Evolutionary conservation across 192 early-diverging fungal genomes (phyloP), one percentile per base, ranked within the genome.

Genomic region (Mycoemilia scoparia): DNA sequence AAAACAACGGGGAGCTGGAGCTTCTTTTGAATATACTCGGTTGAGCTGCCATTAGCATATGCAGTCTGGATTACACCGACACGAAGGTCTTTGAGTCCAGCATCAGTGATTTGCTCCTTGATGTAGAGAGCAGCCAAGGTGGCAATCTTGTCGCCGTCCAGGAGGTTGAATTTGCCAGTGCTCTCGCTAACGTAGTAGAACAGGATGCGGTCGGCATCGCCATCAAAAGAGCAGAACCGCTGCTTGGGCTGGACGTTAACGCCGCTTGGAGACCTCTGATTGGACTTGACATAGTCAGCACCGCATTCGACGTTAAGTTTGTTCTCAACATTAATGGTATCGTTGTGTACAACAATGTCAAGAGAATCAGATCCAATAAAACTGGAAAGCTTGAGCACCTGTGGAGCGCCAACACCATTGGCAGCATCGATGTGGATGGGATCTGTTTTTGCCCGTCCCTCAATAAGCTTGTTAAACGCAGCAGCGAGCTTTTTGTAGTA

Each of bases 121-220:
- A 99, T 83, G 58, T 87, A 93, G 28, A 75, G 73, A 33, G 88
- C 92, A 16, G 84, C 76, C 25, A 99, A 71, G 32, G 88, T 84
- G 21, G 92, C 81, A 64, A 99, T 96, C 58, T 95, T 96, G 66
- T 99, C 95, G 46, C 95, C 95, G 54, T 99, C 95, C 51, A 99
- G 72, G 29, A 99, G 65, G 34, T 70, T 69, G 76, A 99, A 99
- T 14, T 58, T 51, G 27, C 67, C 59, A 31, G 72, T 82, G 71
- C 46, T 34, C 26, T 75, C 66, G 39, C 86, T 80, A 16, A 58
- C 51, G 39, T 85, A 99, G 66, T 90, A 99, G 67, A 77, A 99
- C 18, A 99, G 84, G 25, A 99, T 74, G 38, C 95, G 83, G 54
- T 99, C 95, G 30, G 95, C 95, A 54, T 99, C 95, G 45, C 95